A percentile compares a stretch with the other conserved stretches of the same genome.
phyloP scores from a whole-genome alignment of 768 basidiomycete species.

The Pleurotus platypus region DNA sequence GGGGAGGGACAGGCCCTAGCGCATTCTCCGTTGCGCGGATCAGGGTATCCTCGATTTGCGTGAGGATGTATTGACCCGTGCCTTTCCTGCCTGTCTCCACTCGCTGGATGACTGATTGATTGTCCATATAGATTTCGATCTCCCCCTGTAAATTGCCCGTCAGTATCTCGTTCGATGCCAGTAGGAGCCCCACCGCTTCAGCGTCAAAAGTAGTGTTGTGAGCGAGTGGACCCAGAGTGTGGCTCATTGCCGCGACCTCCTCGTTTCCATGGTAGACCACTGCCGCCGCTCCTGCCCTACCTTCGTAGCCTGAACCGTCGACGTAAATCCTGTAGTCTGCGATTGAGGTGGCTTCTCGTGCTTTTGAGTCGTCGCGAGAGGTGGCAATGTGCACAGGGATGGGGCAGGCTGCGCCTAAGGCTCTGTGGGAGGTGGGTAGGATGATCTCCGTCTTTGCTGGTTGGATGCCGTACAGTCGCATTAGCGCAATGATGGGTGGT shows the following conservation, averaged over 20 bases:
- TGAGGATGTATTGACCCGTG: not conserved
- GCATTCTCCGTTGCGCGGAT: not conserved
- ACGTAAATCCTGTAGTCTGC: not conserved
- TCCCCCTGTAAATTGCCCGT: too few species aligned
- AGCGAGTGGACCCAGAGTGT: not conserved
- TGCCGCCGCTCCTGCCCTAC: not conserved
- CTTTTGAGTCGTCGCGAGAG: not conserved
- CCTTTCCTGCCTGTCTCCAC: not conserved
- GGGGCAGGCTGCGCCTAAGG: too few species aligned
- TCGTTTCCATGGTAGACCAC: not conserved
- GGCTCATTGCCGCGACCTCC: not conserved
- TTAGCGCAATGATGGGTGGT: not conserved
- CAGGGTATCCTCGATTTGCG: not conserved
- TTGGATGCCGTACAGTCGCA: not conserved
- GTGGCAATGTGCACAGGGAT: too few species aligned
- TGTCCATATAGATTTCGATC: too few species aligned
- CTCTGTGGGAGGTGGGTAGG: too few species aligned
- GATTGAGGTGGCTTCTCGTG: too few species aligned
- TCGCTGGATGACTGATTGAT: not conserved
- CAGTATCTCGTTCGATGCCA: too few species aligned
- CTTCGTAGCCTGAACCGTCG: not conserved
- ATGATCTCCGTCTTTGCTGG: too few species aligned
- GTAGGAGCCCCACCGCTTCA: not conserved
- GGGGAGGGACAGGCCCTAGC: not conserved
- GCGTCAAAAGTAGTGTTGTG: not conserved